Base-by-base conservation (phyloP, 2,329 filamentous ascomycete species). In the Coniosporium tulheliwenetii region DNA sequence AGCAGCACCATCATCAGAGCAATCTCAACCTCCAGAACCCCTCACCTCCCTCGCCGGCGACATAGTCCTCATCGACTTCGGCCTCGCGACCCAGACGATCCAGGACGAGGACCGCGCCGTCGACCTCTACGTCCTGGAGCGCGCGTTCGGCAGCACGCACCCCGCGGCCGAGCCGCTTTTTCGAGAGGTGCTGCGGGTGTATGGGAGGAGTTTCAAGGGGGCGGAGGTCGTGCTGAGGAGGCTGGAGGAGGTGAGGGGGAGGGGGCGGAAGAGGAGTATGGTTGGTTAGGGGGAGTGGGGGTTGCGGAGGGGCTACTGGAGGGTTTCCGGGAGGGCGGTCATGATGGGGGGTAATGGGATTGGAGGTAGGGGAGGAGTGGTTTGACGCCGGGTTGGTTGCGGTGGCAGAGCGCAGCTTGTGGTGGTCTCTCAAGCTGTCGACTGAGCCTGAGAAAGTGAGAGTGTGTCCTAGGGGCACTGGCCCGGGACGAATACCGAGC, bases 181-280 rank as follows among this genome's bases (percentile, higher is more conserved):
- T 50, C 63, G 69, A 30, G 75, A 82, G 51, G 70, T 95, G 14
- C 63, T 96, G 14, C 67, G 72, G 42, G 80, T 75, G 2, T 98
- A 98, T 63, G 71, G 65, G 39, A 70, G 73, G 48, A 75, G 73
- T 30, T 89, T 82, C 55, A 86, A 85, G 63, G 82, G 82, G 12
- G 81, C 83, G 0, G 72, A 66, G 43, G 66, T 74, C 14, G 85
- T 87, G 15, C 61, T 98, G 56, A 85, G 76, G 64, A 82, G 79
- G 58, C 62, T 98, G 45, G 86, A 94, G 57, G 89, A 94, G 48
- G 91, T 98, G 37, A 76, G 91, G 56, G 77, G 94, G 79, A 78
- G 91, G 58, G 91, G 91, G 3, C 72, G 91, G 57, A 98, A 98
- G 74, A 81, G 85, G 61, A 96, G 86, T 59, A 98, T 98, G 91